Evolutionary conservation across 2,329 filamentous ascomycete genomes (phyloP).

Genomic region (Zalaria obscura): DNA sequence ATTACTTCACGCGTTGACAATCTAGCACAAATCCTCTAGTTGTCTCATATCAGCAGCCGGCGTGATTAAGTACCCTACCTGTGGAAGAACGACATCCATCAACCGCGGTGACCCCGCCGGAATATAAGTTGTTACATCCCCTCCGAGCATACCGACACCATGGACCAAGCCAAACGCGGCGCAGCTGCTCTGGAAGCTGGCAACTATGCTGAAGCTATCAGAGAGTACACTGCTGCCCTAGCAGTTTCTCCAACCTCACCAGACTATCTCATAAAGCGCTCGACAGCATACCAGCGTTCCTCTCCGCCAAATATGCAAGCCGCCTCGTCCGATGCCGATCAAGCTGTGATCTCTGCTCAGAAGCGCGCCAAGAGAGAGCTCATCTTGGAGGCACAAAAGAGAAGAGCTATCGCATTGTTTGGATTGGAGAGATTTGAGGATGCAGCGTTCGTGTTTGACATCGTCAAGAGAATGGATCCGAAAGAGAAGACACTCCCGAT

Average conservation of each 20-base stretch:
- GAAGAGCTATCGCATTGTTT: slow-evolving; percentile 61
- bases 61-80: no score
- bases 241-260: slow-evolving; percentile 49
- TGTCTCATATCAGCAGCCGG: no score
- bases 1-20: no score
- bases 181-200: slow-evolving; percentile 40
- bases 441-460: slow-evolving; percentile 54
- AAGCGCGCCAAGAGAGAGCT: slow-evolving; percentile 60
- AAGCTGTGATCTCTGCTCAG: slow-evolving; percentile 48
- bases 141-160: background rate
- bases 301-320: slow-evolving; percentile 31
- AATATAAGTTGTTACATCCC: no score
- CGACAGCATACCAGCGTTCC: slow-evolving; percentile 59
- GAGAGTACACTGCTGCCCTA: slow-evolving; percentile 54
- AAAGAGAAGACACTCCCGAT: slow-evolving; percentile 40
- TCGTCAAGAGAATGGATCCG: slow-evolving; percentile 38
- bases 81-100: no score
- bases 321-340: slow-evolving; percentile 31
- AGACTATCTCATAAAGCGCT: slow-evolving; percentile 68
- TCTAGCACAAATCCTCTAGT: no score
- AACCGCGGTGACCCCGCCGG: no score
- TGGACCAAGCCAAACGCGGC: slow-evolving; percentile 9
- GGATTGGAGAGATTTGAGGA: slow-evolving; percentile 59
- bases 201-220: slow-evolving; percentile 54
- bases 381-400: slow-evolving; percentile 69